Evolutionary conservation across 306 rosid species (phyloP).

Genomic region (Elaeagnus macrophylla): DNA sequence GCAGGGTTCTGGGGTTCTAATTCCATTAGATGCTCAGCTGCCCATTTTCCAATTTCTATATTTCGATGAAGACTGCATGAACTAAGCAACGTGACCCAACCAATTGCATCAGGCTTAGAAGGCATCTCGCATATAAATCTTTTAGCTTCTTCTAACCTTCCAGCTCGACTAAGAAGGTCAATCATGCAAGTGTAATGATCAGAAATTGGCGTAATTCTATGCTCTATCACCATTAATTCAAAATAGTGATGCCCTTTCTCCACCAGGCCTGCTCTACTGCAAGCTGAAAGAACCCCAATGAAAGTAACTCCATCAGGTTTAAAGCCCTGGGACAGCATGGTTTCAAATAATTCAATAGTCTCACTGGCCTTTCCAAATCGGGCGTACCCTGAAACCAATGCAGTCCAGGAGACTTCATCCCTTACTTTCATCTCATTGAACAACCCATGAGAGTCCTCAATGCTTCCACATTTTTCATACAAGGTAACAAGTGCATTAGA

Average conservation of each 20-base stretch:
- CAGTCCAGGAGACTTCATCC: constrained; percentile 93
- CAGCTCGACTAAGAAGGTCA: constrained; percentile 83
- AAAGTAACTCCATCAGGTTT: constrained; percentile 80
- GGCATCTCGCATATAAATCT: constrained; percentile 68
- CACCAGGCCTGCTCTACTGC: constrained; percentile 85
- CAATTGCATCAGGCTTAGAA: constrained; percentile 64
- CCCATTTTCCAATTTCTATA: constrained; percentile 80
- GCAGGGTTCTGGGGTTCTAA: constrained; percentile 84
- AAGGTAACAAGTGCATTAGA: constrained; percentile 80
- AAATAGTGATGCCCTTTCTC: constrained; percentile 65
- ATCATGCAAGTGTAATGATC: constrained; percentile 91
- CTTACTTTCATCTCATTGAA: constrained; percentile 56
- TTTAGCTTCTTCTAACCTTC: constrained; percentile 72
- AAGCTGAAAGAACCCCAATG: constrained; percentile 89
- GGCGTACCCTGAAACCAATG: constrained; percentile 79
- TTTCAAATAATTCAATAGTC: constrained; percentile 59
- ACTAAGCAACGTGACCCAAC: constrained; percentile 84
- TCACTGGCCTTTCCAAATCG: constrained; percentile 71
- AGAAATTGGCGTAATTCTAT: constrained; percentile 48
- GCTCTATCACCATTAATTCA: constrained; percentile 56
- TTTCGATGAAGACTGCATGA: constrained; percentile 62
- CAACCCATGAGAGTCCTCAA: constrained; percentile 49
- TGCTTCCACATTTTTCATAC: constrained; percentile 83
- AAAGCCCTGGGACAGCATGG: constrained; percentile 52
- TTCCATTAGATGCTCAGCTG: constrained; percentile 68